Base-by-base conservation (phyloP, 2,329 filamentous ascomycete species). In the Chrysoporthe deuterocubensis region DNA sequence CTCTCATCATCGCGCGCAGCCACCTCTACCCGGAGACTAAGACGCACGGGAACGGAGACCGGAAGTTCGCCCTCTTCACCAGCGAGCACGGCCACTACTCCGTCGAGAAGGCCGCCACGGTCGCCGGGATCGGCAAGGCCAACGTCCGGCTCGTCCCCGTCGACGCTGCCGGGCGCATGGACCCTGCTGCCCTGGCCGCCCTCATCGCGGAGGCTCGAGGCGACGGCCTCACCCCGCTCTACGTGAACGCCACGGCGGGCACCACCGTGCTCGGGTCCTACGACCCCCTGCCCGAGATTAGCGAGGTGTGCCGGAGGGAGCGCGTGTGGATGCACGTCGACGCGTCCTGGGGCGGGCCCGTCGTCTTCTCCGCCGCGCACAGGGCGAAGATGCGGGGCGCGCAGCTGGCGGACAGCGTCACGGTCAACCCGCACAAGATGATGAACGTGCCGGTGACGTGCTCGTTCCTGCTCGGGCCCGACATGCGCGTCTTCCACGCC, bases 401-500 rank as follows among this genome's bases (percentile, higher is more conserved):
- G 2, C 85, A 94, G 57, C 84, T 90, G 52, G 96, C 94, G 11
- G 87, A 97, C 78, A 93, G 89, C 16, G 83, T 98, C 50, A 93
- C 94, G 1, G 87, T 97, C 65, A 98, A 97, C 78, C 94, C 96
- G 67, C 96, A 99, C 81, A 98, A 98, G 81, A 98, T 98, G 96
- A 87, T 98, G 76, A 93, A 93, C 68, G 92, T 93, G 2, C 95
- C 96, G 0, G 82, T 96, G 52, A 97, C 94, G 0, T 98, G 94
- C 81, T 94, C 91, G 0, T 97, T 97, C 81, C 85, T 99, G 4
- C 85, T 99, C 14, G 90, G 88, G 0, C 86, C 87, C 1, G 94
- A 98, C 76, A 80, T 96, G 75, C 83, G 85, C 66, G 81, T 90
- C 34, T 96, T 98, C 78, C 91, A 96, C 77, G 82, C 81, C 59